These are phyloP conservation scores for Pistacia atlantica DNA, from an alignment of 345 rosid genomes.

Conservation along the genomic window DNA sequence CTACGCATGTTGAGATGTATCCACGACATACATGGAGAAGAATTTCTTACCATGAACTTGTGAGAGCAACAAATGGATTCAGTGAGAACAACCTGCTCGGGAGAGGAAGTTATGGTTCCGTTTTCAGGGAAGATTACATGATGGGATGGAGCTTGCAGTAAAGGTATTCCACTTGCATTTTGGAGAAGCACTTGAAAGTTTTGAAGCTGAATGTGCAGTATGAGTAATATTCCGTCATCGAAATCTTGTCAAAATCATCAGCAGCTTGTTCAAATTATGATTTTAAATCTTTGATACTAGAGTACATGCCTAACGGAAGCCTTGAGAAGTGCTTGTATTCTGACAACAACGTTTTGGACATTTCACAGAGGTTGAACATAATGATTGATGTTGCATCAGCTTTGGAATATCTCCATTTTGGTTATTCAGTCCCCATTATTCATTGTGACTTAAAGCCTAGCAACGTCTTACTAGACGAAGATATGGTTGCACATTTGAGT, in stretches of 20 bases:
- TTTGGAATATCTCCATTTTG: constrained; percentile 21
- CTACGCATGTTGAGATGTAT: background rate
- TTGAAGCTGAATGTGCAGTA: constrained; percentile 23
- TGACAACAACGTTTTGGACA: background rate
- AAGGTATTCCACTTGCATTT: constrained; percentile 20
- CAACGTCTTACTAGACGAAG: background rate
- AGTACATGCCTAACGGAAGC: background rate
- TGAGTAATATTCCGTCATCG: constrained; percentile 17
- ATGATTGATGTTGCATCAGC: constrained; percentile 28
- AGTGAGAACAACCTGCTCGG: constrained; percentile 18
- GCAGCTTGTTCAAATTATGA: constrained; percentile 2
- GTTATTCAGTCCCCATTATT: background rate
- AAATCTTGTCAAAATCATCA: constrained; percentile 18
- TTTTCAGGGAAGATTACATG: constrained; percentile 19
- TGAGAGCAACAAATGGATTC: constrained; percentile 21
- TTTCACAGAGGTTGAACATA: background rate
- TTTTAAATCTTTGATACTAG: constrained; percentile 17
- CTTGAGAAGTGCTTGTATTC: constrained; percentile 15
- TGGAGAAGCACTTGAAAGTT: constrained; percentile 6
- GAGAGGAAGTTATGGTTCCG: constrained; percentile 15
- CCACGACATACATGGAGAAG: background rate
- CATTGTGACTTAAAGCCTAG: constrained; percentile 22
- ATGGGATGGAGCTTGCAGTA: constrained; percentile 20
- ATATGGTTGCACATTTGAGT: constrained; percentile 2
- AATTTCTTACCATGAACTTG: constrained; percentile 5